Conservation (phyloP, 345 rosid species). For the Euclidium syriacum region DNA sequence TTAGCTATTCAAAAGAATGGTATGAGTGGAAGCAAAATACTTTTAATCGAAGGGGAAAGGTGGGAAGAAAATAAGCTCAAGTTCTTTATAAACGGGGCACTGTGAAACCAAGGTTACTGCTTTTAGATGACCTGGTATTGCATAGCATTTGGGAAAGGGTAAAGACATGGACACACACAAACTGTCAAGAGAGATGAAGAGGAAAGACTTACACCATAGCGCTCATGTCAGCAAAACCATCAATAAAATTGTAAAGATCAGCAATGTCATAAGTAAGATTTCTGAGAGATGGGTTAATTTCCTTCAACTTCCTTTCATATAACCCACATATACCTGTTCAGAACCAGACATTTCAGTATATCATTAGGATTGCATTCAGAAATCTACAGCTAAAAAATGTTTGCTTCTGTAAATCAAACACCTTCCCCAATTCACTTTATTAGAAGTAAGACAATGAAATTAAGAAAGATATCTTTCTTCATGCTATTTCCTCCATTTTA, state of each 20-base stretch:
- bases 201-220: conserved; percentile 67
- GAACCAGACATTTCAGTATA: not conserved
- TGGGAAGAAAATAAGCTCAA: not conserved
- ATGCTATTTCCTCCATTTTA: not conserved
- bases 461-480: not conserved
- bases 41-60: not conserved
- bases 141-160: not conserved
- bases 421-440: not conserved
- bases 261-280: conserved; percentile 68
- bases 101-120: not conserved
- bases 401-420: not conserved
- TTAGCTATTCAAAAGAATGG: not conserved
- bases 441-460: not conserved
- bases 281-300: conserved; percentile 65
- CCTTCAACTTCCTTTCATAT: conserved; percentile 83
- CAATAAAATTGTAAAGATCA: conserved; percentile 83
- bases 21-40: not conserved
- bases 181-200: conserved; percentile 10
- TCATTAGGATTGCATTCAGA: not conserved
- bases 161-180: not conserved
- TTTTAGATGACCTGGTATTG: not conserved
- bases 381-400: not conserved
- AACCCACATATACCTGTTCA: conserved; percentile 67
- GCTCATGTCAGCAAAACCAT: conserved; percentile 87
- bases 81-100: not conserved